These are phyloP conservation scores for Talaromyces stipitatus DNA, from an alignment of 495 filamentous ascomycete genomes.

Conservation along the genomic window DNA sequence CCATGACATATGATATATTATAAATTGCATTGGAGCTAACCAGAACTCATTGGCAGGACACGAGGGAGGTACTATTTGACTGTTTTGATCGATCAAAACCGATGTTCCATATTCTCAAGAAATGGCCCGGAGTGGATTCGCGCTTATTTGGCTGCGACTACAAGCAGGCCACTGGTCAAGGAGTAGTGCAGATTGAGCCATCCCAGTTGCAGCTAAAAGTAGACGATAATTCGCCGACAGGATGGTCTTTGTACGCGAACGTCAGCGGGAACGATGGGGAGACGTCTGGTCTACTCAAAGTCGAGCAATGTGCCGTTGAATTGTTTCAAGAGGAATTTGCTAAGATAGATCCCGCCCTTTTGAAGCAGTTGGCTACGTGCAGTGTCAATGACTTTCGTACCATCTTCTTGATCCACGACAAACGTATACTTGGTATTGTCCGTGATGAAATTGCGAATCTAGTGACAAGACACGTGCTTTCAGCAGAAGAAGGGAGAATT, in stretches of 20 bases:
- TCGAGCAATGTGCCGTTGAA: conserved; percentile 17
- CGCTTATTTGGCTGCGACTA: not conserved
- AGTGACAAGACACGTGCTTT: conserved; percentile 16
- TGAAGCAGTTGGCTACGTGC: conserved; percentile 19
- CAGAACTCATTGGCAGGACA: not conserved
- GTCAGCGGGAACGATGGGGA: not conserved
- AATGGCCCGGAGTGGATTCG: conserved; percentile 1
- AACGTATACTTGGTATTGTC: conserved; percentile 37
- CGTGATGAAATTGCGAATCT: conserved; percentile 25
- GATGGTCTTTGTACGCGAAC: not conserved
- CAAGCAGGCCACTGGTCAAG: not conserved
- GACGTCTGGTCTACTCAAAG: not conserved
- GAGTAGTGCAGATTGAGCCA: not conserved
- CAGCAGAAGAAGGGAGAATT: conserved; percentile 14
- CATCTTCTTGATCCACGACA: conserved; percentile 36
- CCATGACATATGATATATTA: not conserved
- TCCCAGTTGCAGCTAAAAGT: not conserved
- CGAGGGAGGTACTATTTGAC: not conserved
- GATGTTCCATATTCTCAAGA: not conserved
- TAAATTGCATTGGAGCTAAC: not conserved
- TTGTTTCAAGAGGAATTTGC: conserved; percentile 34
- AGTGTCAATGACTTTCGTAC: conserved; percentile 39
- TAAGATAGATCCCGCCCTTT: conserved; percentile 18
- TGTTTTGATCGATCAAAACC: not conserved
- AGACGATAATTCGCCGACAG: not conserved